phyloP scores from a whole-genome alignment of 2,329 filamentous ascomycete species.

The Cytospora chrysosperma region DNA sequence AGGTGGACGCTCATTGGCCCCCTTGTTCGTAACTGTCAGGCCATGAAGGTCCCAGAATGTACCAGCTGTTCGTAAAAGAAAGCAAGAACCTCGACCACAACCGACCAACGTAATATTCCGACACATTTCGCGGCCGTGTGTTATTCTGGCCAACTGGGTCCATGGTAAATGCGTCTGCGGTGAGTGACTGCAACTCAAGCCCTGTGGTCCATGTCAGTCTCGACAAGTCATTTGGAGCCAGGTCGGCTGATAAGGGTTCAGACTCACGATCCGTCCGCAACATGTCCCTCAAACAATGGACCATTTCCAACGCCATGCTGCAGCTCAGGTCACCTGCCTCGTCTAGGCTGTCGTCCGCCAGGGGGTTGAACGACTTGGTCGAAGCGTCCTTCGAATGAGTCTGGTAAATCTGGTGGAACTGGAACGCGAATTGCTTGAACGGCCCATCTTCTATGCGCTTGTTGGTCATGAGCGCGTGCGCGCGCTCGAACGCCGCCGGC shows the following conservation, averaged over 20 bases:
- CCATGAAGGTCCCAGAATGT: slow-evolving; percentile 41
- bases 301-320: slow-evolving; percentile 45
- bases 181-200: slow-evolving; percentile 45
- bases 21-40: not conserved
- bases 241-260: not conserved
- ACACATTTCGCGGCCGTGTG: slow-evolving; percentile 47
- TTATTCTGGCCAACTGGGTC: slow-evolving; percentile 43
- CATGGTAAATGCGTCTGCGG: slow-evolving; percentile 44
- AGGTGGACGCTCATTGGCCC: not conserved
- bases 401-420: slow-evolving; percentile 61
- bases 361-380: slow-evolving; percentile 53
- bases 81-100: slow-evolving; percentile 54
- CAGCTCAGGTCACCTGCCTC: slow-evolving; percentile 46
- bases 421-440: slow-evolving; percentile 59
- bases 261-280: slow-evolving; percentile 46
- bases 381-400: slow-evolving; percentile 52
- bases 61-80: slow-evolving; percentile 52
- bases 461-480: slow-evolving; percentile 47
- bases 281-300: slow-evolving; percentile 43
- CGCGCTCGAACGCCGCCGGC: slow-evolving; percentile 39
- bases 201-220: slow-evolving; percentile 29
- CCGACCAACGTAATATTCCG: slow-evolving; percentile 52
- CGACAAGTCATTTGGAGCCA: not conserved
- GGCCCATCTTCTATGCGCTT: slow-evolving; percentile 57
- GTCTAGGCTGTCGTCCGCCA: slow-evolving; percentile 45